A percentile compares a stretch with the other conserved stretches of the same genome.
Conservation (phyloP, 441 rosid genomes). For the Adansonia madagascariensis region DNA sequence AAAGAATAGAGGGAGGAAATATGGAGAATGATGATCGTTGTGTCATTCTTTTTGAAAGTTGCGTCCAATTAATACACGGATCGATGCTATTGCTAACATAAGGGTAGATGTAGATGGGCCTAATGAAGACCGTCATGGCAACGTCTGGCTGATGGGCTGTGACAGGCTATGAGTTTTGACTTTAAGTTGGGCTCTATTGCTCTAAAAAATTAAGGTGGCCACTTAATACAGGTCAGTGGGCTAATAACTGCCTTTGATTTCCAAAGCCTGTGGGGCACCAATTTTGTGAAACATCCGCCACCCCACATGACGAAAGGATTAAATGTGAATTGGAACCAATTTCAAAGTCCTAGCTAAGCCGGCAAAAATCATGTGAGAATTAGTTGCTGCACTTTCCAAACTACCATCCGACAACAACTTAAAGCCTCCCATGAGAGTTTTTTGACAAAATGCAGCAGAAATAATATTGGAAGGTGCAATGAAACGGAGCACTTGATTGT, state of each 20-base stretch:
- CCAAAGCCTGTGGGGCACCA: neutral
- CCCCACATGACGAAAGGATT: neutral
- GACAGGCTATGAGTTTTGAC: neutral
- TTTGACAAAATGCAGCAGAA: neutral
- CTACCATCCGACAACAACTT: neutral
- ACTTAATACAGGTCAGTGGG: too few species aligned
- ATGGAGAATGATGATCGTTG: too few species aligned
- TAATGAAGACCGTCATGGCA: neutral
- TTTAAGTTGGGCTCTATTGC: neutral
- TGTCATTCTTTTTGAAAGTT: too few species aligned
- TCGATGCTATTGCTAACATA: too few species aligned
- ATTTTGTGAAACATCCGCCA: neutral
- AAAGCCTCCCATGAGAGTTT: neutral
- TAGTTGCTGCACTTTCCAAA: neutral
- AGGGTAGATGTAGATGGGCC: neutral
- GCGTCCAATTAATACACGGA: too few species aligned
- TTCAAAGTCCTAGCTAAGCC: too few species aligned
- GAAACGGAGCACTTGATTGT: neutral
- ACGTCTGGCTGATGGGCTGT: neutral
- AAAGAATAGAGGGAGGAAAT: too few species aligned
- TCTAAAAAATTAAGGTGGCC: neutral
- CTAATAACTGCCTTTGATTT: too few species aligned
- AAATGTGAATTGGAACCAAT: neutral
- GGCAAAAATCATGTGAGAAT: neutral
- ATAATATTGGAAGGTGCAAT: neutral